A percentile compares a stretch with the other conserved stretches of the same genome.
phyloP scores from a whole-genome alignment of 2,329 filamentous ascomycete genomes.

The Leptodontidium sp. region DNA sequence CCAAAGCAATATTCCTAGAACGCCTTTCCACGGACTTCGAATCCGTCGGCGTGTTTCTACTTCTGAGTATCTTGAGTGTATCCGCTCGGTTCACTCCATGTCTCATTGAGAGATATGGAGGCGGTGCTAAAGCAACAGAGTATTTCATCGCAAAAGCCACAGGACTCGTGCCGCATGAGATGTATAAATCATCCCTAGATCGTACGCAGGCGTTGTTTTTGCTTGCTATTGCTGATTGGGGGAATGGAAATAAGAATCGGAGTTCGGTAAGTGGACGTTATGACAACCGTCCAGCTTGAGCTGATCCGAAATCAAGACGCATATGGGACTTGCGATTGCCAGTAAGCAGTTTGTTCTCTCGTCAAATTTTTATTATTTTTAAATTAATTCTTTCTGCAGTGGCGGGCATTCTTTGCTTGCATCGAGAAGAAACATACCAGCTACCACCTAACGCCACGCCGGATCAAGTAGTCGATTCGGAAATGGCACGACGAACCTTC shows the following conservation, averaged over 20 bases:
- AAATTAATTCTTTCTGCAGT: slow-evolving; percentile 28
- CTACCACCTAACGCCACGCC: slow-evolving; percentile 40
- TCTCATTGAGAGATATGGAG: slow-evolving; percentile 57
- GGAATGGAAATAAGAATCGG: slow-evolving; percentile 59
- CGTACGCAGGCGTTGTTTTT: slow-evolving; percentile 66
- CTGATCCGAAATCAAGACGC: slow-evolving; percentile 47
- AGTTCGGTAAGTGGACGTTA: slow-evolving; percentile 57
- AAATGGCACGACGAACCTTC: slow-evolving; percentile 49
- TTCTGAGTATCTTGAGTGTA: slow-evolving; percentile 63
- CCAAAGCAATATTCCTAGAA: slow-evolving; percentile 59
- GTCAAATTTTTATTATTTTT: no score
- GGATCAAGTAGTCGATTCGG: slow-evolving; percentile 47
- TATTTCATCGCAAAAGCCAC: slow-evolving; percentile 62
- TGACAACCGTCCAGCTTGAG: neutral
- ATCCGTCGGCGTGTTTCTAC: slow-evolving; percentile 62
- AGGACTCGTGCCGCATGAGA: slow-evolving; percentile 55
- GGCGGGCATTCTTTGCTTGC: slow-evolving; percentile 48
- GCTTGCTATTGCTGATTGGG: slow-evolving; percentile 66
- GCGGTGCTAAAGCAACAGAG: slow-evolving; percentile 60
- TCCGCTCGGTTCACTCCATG: slow-evolving; percentile 62
- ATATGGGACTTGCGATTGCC: slow-evolving; percentile 50
- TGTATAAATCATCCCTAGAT: slow-evolving; percentile 63
- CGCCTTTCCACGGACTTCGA: slow-evolving; percentile 54
- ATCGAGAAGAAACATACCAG: slow-evolving; percentile 50
- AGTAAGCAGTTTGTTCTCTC: neutral